Base-by-base conservation (phyloP, 768 basidiomycete genomes). In the Trametes cubensis region DNA sequence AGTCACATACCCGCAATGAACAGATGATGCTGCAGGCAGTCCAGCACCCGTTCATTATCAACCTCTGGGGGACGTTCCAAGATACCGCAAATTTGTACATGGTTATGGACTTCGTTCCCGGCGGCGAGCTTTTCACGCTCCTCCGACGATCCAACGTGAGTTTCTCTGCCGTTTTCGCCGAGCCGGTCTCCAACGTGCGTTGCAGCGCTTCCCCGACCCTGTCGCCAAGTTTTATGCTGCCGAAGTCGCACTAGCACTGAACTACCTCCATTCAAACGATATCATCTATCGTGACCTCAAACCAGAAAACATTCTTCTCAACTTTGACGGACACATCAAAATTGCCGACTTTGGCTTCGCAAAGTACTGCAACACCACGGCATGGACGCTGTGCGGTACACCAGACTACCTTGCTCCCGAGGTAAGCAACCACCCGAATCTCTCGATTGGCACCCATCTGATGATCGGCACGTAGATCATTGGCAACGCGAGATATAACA, bases 181-280 rank as follows among this genome's bases (percentile, higher is more conserved):
- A 17, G 40, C 47, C 14, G 26, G 17, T 23, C n/a, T 21, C 63
- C 63, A 28, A 61, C 48, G 15, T 13, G 11, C n/a, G 11, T 72
- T 39, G 38, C 79, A 98, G 84, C 81, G 95, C 50, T 98, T 99
- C 77, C 94, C 96, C 0, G 91, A 97, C 66, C 95, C 96, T 17
- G 97, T 99, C 14, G 94, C 96, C 6, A 94, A 98, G 71, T 99
- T 98, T 78, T 99, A 98, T 68, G 90, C 94, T 4, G 95, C 97
- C 2, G 94, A 95, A 74, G 94, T 98, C 28, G 90, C 94, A 40
- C 82, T 97, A 48, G 97, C 95, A 1, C 83, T 98, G 65, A 91
- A 94, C 68, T 88, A 98, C 72, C 78, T 98, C 2, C 97, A 98
- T 69, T 77, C 78, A 15, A 82, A 87, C 21, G 85, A 95, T 68